These are phyloP conservation scores for Begonia peltatifolia DNA, from an alignment of 306 rosid genomes.

Conservation along the genomic window DNA sequence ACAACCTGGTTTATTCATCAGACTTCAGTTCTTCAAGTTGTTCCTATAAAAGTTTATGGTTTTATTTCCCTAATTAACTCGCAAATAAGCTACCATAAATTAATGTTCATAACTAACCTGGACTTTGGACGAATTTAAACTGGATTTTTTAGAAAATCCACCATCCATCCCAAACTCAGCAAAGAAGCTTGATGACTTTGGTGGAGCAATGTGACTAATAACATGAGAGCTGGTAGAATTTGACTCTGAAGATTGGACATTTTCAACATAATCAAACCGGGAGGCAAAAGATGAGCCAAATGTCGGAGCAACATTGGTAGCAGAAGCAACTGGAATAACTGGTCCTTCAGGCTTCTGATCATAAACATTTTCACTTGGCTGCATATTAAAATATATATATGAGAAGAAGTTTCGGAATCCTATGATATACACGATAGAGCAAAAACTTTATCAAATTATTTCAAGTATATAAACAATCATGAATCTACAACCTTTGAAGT, in stretches of 20 bases:
- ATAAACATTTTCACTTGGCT: conserved; percentile 79
- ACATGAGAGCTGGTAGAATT: conserved; percentile 44
- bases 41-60: too few relatives aligned
- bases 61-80: too few relatives aligned
- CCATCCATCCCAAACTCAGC: conserved; percentile 86
- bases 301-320: conserved; percentile 30
- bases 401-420: too few relatives aligned
- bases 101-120: conserved; percentile 30
- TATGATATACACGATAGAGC: too few relatives aligned
- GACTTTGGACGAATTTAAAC: conserved; percentile 31
- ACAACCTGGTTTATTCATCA: too few relatives aligned
- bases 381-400: conserved; percentile 7
- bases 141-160: conserved; percentile 41
- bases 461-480: background rate
- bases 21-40: too few relatives aligned
- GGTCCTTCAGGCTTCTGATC: conserved; percentile 95
- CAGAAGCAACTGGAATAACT: conserved; percentile 26
- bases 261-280: conserved; percentile 92
- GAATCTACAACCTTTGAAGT: conserved; percentile 30
- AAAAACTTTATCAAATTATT: background rate
- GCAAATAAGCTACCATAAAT: too few relatives aligned
- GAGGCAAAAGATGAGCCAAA: conserved; percentile 53
- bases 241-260: conserved; percentile 53
- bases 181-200: conserved; percentile 84
- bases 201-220: conserved; percentile 56